Evolutionary conservation across 331 rosid genomes (phyloP).

Genomic region (Quercus phellos): DNA sequence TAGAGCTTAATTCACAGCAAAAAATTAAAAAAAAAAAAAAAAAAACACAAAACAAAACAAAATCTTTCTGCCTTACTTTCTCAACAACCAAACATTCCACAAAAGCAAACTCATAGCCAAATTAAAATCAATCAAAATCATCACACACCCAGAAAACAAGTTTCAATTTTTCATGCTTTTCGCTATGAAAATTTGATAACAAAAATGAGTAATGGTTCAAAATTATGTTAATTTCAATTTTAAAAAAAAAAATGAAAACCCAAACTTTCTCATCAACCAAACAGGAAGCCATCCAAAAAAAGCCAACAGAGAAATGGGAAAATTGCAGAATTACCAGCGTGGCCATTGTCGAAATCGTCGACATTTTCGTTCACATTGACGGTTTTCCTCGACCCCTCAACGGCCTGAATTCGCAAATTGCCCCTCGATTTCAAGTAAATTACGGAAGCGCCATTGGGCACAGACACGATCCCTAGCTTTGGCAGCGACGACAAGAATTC

Average conservation of each 20-base stretch:
- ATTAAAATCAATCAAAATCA: not conserved
- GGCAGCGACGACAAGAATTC: constrained; percentile 10
- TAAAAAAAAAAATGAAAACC: not conserved
- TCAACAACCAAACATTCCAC: not conserved
- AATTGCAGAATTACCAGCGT: constrained; percentile 33
- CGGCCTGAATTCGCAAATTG: constrained; percentile 24
- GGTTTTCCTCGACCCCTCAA: constrained; percentile 29
- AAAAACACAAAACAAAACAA: too few species aligned
- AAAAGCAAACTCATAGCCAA: not conserved
- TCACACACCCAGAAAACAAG: not conserved
- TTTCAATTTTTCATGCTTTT: not conserved
- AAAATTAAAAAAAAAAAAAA: too few species aligned
- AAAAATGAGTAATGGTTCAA: too few species aligned
- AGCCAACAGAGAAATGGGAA: not conserved
- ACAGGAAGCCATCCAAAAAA: not conserved
- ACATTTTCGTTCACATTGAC: constrained; percentile 22
- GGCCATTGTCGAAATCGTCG: constrained; percentile 29
- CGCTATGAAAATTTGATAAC: too few species aligned
- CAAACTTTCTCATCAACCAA: not conserved
- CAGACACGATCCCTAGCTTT: constrained; percentile 22
- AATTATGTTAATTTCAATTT: not conserved
- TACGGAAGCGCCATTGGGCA: constrained; percentile 4
- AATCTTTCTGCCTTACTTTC: not conserved
- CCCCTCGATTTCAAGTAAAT: constrained; percentile 31
- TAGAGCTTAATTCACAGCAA: not conserved